Percentiles rank a stretch among this genome's conserved stretches.
phyloP scores from a whole-genome alignment of 2,329 filamentous ascomycete genomes.

The Trichoderma cornu-damae region DNA sequence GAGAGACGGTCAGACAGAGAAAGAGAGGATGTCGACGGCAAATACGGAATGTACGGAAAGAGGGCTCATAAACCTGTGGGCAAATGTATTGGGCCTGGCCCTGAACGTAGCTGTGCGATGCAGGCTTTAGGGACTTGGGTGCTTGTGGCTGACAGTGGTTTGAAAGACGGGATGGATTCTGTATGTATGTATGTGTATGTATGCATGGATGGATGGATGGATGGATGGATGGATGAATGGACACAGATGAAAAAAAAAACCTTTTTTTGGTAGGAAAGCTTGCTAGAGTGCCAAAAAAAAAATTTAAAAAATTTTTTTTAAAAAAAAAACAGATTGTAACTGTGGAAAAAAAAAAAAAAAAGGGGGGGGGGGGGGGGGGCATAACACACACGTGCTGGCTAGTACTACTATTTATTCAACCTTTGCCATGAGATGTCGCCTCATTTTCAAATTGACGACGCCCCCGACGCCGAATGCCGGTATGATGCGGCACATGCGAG shows the following conservation, averaged over 20 bases:
- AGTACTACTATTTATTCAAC: constrained; percentile 41
- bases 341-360: background rate
- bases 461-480: constrained; percentile 86
- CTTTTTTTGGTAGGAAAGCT: no score
- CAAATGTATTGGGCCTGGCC: background rate
- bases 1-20: no score
- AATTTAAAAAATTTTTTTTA: no score
- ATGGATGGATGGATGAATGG: background rate
- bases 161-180: background rate
- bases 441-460: constrained; percentile 72
- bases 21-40: background rate
- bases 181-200: constrained; percentile 10
- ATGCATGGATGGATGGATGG: constrained; percentile 4
- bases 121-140: no score
- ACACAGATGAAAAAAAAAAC: background rate
- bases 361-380: background rate
- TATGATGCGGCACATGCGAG: constrained; percentile 77
- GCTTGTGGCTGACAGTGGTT: no score
- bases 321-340: no score
- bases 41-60: background rate
- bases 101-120: background rate
- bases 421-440: constrained; percentile 60
- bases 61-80: background rate
- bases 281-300: no score
- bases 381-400: background rate